Base-by-base conservation (phyloP, 2,329 filamentous ascomycete genomes). In the Botryotinia convoluta region DNA sequence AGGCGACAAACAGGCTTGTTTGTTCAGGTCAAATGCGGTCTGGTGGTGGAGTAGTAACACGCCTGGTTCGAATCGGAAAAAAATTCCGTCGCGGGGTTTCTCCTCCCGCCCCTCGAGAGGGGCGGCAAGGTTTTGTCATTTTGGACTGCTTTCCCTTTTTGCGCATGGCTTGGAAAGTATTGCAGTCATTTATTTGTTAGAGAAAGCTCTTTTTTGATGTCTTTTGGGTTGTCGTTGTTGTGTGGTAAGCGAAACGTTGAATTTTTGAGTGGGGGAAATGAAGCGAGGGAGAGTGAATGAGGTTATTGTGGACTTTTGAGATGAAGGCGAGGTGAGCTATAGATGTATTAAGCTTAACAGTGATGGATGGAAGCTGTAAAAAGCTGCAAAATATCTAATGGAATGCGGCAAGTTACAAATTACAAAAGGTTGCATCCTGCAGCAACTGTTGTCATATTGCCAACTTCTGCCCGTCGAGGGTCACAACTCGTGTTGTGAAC, bases 21-120 rank as follows among this genome's bases (percentile, higher is more conserved):
- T 42, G 37, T 39, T 63, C 14, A 42, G 60, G 37, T 42, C 37
- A 63, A 63, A 57, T 57, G n/a, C 51, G n/a, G 51, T 57, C 51
- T 57, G 51, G 51, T 57, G 51, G 51, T 29, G 51, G 51, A 29
- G 51, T 57, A n/a, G 51, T 57, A 29, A 29, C 16, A 32, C 51
- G 51, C n/a, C 51, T 57, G 51, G 51, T 57, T 57, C 51, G 51
- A 57, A 63, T 63, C 26, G 14, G 37, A 63, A 63, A 39, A 61
- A 42, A 63, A 42, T 9, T 14, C 37, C 60, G 37, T 39, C 60
- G 37, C 37, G 37, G 51, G 51, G 51, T 57, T 57, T 57, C 51
- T 57, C 51, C 51, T 57, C 51, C n/a, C 51, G n/a, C 16, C 51
- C 51, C 51, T 57, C n/a, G 18, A 14, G n/a, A 18, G 57, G 57